Evolutionary conservation across 495 filamentous ascomycete species (phyloP), one percentile per base, ranked within the genome.

Genomic region (Penicillium simplicissimum): DNA sequence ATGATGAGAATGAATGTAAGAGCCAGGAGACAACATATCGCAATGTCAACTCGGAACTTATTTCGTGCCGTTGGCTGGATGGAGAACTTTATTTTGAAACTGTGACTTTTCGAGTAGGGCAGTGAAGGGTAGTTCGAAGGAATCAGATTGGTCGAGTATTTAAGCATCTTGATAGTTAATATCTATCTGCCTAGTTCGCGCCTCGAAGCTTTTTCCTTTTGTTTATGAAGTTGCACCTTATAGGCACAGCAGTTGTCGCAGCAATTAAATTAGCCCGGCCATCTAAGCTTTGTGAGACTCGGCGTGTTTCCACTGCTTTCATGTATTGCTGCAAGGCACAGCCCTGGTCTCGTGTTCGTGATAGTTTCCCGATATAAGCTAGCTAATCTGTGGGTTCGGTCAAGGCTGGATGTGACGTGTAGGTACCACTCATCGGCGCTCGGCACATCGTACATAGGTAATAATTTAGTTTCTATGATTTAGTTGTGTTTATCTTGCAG

Each of bases 1-100:
- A 73, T 70, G 33, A 57, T 28, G 10, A 71, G 62, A 34, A 71
- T 65, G 54, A 73, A 71, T 33, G 59, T 64, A 4, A 69, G 0
- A 2, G 61, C 33, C 6, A 68, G 6, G 6, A 66, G 45, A n/a
- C 43, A 19, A 4, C 59, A 66, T 15, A 69, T 71, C 42, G 57
- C 43, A 11, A 69, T 68, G 37, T 73, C 48, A 11, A 52, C 8
- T 33, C 48, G 48, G 8, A 52, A 19, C 14, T 52, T 52, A 8
- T 14, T 52, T 52, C 25, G 15, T 11, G 48, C 2, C 10, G 48
- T 31, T 15, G 48, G 14, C 15, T 52, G 25, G n/a, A 52, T 52
- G 3, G 25, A 13, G 13, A 52, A 52, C 14, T 21, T 28, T 25
- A 52, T 52, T 33, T 52, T 52, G 48, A 52, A 25, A 15, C 31